Evolutionary conservation across 1,284 basidiomycete species (phyloP).

Genomic region (Polyporus tsugae): DNA sequence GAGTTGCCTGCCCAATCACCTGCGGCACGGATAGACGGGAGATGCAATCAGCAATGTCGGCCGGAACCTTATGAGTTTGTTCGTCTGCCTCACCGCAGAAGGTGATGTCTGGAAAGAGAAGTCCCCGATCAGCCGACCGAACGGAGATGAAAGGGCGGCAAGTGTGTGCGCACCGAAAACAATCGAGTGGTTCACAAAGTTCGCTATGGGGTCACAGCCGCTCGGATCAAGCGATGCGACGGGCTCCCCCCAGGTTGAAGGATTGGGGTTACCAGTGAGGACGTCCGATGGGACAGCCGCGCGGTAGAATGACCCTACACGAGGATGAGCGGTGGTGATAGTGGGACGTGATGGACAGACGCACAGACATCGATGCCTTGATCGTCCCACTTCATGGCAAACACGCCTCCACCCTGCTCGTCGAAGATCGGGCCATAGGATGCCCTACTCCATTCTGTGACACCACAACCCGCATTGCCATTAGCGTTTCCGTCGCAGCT

Average conservation of each 20-base stretch:
- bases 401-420: conserved; percentile 76
- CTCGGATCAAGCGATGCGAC: conserved; percentile 65
- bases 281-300: conserved; percentile 76
- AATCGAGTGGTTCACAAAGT: conserved; percentile 70
- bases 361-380: conserved; percentile 75
- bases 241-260: conserved; percentile 68
- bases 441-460: conserved; percentile 73
- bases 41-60: conserved; percentile 12
- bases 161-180: conserved; percentile 57
- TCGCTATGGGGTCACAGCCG: conserved; percentile 64
- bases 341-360: conserved; percentile 36
- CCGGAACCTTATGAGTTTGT: conserved; percentile 16
- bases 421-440: conserved; percentile 81
- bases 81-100: conserved; percentile 67
- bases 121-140: conserved; percentile 20
- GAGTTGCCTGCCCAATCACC: conserved; percentile 87
- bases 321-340: conserved; percentile 9
- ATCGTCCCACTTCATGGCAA: conserved; percentile 83
- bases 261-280: conserved; percentile 58
- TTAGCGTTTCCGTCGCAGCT: conserved; percentile 62
- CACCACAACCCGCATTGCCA: conserved; percentile 72
- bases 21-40: conserved; percentile 36
- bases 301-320: conserved; percentile 77
- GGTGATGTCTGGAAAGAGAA: conserved; percentile 68
- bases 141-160: conserved; percentile 25